Evolutionary conservation across 495 filamentous ascomycete genomes (phyloP).

Genomic region (Talaromyces adpressus): DNA sequence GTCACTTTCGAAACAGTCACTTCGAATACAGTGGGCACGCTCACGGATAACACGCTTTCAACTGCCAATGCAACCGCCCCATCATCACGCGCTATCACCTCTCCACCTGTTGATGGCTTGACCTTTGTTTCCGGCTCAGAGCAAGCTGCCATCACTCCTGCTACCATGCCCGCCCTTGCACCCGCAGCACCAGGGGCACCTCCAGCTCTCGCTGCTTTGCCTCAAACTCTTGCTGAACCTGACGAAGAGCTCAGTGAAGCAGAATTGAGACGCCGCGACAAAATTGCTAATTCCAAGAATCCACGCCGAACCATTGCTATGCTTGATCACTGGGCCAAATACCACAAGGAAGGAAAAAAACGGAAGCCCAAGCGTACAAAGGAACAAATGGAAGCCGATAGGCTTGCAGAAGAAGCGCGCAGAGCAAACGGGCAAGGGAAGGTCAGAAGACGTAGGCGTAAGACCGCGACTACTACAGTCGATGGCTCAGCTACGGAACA

Average conservation of each 20-base stretch:
- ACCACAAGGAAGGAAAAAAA: slow-evolving; percentile 35
- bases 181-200: slow-evolving; percentile 9
- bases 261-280: slow-evolving; percentile 27
- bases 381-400: slow-evolving; percentile 38
- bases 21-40: neutral
- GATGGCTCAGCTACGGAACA: neutral
- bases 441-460: slow-evolving; percentile 17
- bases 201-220: slow-evolving; percentile 7
- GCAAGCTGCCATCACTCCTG: neutral
- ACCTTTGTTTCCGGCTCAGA: neutral
- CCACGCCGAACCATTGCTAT: slow-evolving; percentile 42
- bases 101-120: neutral
- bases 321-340: slow-evolving; percentile 43
- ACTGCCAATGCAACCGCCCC: neutral
- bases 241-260: slow-evolving; percentile 22
- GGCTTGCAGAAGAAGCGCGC: slow-evolving; percentile 20
- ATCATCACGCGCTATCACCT: neutral
- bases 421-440: slow-evolving; percentile 17
- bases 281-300: slow-evolving; percentile 42
- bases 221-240: slow-evolving; percentile 1
- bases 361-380: slow-evolving; percentile 43
- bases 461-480: neutral
- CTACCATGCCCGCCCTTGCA: slow-evolving; percentile 5
- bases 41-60: neutral
- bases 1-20: neutral